Conservation (phyloP, 345 rosid genomes). For the Syzygium aromaticum region DNA sequence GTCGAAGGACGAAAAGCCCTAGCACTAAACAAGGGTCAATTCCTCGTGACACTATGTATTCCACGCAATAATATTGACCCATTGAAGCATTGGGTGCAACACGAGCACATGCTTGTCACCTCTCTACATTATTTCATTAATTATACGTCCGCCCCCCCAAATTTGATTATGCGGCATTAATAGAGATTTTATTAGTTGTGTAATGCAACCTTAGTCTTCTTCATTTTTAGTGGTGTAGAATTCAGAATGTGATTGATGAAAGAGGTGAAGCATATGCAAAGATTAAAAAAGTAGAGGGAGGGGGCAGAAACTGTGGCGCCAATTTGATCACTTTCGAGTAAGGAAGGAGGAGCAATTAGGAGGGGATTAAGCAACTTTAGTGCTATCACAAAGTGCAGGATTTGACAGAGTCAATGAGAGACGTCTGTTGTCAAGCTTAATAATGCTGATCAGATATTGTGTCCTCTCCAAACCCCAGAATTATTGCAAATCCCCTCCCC, state of each 20-base stretch:
- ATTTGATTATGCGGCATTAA: background rate
- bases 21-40: conserved; percentile 9
- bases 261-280: background rate
- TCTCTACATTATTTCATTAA: background rate
- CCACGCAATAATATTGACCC: conserved; percentile 14
- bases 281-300: background rate
- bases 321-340: background rate
- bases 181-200: background rate
- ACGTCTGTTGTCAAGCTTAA: background rate
- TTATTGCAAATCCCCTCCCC: background rate
- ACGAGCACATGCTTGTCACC: conserved; percentile 27
- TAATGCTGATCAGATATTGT: background rate
- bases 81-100: conserved; percentile 19
- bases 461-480: background rate
- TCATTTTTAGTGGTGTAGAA: background rate
- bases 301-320: background rate
- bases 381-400: background rate
- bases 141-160: no score
- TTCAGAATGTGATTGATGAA: background rate
- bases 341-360: background rate
- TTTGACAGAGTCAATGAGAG: background rate
- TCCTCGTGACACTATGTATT: conserved; percentile 21
- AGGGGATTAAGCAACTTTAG: background rate
- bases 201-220: background rate
- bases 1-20: background rate